phyloP scores from a whole-genome alignment of 495 filamentous ascomycete species.

The Parachaetomium inaequale region DNA sequence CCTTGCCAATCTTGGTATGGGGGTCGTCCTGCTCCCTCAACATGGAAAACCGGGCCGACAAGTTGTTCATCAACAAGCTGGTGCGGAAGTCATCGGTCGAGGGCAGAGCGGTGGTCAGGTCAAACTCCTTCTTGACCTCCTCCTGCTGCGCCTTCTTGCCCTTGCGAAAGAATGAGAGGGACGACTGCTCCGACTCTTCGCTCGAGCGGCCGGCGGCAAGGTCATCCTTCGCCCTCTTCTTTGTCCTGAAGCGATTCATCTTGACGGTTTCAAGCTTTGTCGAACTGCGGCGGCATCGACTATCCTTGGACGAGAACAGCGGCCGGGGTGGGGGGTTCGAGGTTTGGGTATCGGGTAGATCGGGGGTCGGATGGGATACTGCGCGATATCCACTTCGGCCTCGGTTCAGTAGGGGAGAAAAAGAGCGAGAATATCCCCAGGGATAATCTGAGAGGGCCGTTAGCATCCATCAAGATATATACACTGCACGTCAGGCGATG shows the following conservation, averaged over 20 bases:
- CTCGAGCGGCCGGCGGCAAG: conserved; percentile 45
- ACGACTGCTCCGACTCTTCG: conserved; percentile 48
- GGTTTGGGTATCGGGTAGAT: background rate
- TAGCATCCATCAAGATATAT: background rate
- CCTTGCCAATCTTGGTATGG: conserved; percentile 79
- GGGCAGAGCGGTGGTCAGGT: conserved; percentile 71
- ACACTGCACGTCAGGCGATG: background rate
- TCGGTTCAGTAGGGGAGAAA: background rate
- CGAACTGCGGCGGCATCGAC: background rate
- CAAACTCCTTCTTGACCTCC: conserved; percentile 61
- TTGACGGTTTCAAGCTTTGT: conserved; percentile 7
- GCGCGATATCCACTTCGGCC: background rate
- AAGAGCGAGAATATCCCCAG: background rate
- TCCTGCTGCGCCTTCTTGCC: conserved; percentile 56
- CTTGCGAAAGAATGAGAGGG: conserved; percentile 49
- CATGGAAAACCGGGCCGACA: conserved; percentile 96
- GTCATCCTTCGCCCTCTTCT: conserved; percentile 65
- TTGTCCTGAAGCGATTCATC: conserved; percentile 75
- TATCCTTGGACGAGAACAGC: background rate
- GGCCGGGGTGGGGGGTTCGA: background rate
- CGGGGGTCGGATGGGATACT: background rate
- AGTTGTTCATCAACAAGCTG: conserved; percentile 89
- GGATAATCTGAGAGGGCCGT: background rate
- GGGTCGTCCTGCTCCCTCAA: conserved; percentile 90
- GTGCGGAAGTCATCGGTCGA: conserved; percentile 91